phyloP scores from a whole-genome alignment of 768 basidiomycete species.

The Tylopilus intermedius region DNA sequence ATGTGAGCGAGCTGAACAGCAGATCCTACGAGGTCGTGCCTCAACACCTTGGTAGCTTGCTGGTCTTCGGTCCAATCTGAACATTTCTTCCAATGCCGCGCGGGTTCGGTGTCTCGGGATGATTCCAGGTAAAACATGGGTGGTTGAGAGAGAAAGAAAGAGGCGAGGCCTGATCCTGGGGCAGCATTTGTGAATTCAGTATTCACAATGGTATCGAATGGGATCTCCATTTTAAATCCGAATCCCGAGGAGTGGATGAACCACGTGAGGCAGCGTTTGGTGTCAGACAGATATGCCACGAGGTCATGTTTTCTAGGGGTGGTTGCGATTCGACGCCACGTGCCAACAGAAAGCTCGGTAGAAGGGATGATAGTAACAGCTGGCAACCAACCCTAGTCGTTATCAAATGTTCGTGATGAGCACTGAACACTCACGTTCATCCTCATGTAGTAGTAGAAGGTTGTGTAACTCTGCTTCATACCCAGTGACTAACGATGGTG shows the following conservation, averaged over 20 bases:
- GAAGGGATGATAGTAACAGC: conserved; percentile 76
- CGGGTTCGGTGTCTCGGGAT: conserved; percentile 25
- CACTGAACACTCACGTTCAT: conserved; percentile 53
- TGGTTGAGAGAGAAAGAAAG: conserved; percentile 60
- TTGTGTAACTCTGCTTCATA: conserved; percentile 57
- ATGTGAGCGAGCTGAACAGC: conserved; percentile 56
- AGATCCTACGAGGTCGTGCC: conserved; percentile 62
- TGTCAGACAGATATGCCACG: conserved; percentile 69
- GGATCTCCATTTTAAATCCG: conserved; percentile 83
- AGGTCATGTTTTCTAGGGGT: conserved; percentile 55
- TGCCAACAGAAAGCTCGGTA: conserved; percentile 67
- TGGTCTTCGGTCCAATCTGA: conserved; percentile 74
- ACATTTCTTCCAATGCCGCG: conserved; percentile 57
- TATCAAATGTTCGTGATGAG: neutral
- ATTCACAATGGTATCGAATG: conserved; percentile 58
- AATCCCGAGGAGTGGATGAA: conserved; percentile 68
- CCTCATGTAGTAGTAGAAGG: conserved; percentile 58
- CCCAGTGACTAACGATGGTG: conserved; percentile 47
- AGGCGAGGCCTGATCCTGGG: conserved; percentile 53
- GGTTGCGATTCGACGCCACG: conserved; percentile 71
- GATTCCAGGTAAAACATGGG: conserved; percentile 68
- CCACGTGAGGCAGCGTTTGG: conserved; percentile 66
- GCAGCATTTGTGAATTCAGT: conserved; percentile 52
- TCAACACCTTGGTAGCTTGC: conserved; percentile 60
- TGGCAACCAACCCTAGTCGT: conserved; percentile 22